Conservation (phyloP, 2,329 filamentous ascomycete species). For the Tolypocladium endophyticum region DNA sequence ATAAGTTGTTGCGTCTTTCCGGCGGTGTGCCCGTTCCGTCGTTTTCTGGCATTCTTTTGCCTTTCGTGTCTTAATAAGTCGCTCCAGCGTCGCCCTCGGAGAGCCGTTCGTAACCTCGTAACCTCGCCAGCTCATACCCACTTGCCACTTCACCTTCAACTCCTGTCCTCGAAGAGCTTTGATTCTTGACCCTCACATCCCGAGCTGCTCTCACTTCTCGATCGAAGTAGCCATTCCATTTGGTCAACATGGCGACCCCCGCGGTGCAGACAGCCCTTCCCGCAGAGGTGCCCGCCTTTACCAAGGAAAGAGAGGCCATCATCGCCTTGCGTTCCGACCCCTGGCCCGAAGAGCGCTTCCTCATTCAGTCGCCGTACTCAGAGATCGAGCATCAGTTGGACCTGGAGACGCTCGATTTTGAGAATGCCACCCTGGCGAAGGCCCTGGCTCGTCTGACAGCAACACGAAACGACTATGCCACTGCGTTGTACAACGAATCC, state of each 20-base stretch:
- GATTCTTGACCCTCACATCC: neutral
- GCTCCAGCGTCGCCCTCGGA: neutral
- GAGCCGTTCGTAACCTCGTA: neutral
- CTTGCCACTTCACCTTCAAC: neutral
- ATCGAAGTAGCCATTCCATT: neutral
- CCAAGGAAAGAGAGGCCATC: conserved; percentile 12
- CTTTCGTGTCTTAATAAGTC: neutral
- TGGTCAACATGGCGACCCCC: conserved; percentile 15
- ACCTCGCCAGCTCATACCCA: neutral
- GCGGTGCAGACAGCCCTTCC: conserved; percentile 12
- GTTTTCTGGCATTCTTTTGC: neutral
- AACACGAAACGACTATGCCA: conserved; percentile 63
- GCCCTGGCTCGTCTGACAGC: conserved; percentile 57
- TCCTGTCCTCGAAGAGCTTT: neutral
- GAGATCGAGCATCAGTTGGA: conserved; percentile 62
- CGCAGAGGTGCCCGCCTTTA: conserved; percentile 12
- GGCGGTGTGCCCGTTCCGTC: neutral
- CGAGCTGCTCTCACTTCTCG: neutral
- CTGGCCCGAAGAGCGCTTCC: conserved; percentile 13
- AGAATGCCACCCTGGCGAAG: conserved; percentile 60
- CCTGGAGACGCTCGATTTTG: conserved; percentile 51
- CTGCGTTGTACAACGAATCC: conserved; percentile 56
- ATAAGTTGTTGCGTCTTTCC: neutral
- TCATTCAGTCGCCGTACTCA: conserved; percentile 69
- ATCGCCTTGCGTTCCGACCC: conserved; percentile 14